Percentiles rank a stretch among this genome's conserved stretches.
Evolutionary conservation across 768 basidiomycete genomes (phyloP).

Genomic region (Mycena capillaripes): DNA sequence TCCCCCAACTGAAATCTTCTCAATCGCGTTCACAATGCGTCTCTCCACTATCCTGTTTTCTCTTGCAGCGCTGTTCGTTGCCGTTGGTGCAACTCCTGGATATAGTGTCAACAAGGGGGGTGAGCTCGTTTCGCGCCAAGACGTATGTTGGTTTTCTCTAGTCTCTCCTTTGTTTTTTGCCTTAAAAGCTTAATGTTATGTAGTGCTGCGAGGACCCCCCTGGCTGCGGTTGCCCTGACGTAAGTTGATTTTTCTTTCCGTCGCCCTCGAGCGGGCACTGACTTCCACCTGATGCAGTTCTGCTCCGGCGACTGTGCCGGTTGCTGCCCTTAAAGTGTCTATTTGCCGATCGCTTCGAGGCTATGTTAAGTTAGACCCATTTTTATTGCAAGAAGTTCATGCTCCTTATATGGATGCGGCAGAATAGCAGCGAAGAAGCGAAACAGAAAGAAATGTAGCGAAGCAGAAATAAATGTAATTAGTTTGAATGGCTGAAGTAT

Average conservation of each 20-base stretch:
- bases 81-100: conserved; percentile 9
- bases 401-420: neutral
- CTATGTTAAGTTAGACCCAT: neutral
- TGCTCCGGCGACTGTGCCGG: conserved; percentile 15
- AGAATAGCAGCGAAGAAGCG: neutral
- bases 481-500: conserved; percentile 11
- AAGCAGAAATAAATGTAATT: conserved; percentile 8
- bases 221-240: conserved; percentile 16
- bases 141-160: neutral
- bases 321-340: conserved; percentile 11
- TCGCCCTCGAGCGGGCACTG: neutral
- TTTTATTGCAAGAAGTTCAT: neutral
- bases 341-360: neutral
- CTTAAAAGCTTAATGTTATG: neutral
- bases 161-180: neutral
- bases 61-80: conserved; percentile 14
- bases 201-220: conserved; percentile 23
- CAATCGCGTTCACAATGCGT: conserved; percentile 10
- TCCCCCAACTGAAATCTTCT: neutral
- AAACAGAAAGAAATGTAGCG: conserved; percentile 5
- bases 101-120: conserved; percentile 20
- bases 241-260: neutral
- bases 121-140: conserved; percentile 16
- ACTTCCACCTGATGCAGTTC: neutral
- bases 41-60: conserved; percentile 14